Evolutionary conservation across 768 basidiomycete species (phyloP), one percentile per base, ranked within the genome.

Genomic region (Kwoniella sp.): DNA sequence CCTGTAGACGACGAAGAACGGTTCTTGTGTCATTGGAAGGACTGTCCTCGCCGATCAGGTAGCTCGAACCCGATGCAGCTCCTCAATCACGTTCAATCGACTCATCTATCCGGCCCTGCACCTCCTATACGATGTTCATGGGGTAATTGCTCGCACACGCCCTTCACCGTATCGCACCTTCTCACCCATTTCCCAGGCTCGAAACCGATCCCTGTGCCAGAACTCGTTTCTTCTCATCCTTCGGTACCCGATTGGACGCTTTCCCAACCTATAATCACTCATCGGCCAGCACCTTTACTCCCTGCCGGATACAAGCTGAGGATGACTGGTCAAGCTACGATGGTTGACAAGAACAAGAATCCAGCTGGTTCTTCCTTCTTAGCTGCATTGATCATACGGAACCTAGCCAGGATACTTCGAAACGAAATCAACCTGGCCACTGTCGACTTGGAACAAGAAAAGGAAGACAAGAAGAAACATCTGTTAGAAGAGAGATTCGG

Each of bases 401-500:
- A 92, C 62, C 83, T 95, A 21, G 93, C 91, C 77, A 85, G 90
- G 49, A 85, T 86, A 4, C 86, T 92, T 1, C 91, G 64, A 26
- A 50, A 33, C 24, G 79, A 79, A 58, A 65, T 72, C 44, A 53
- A 49, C 21, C 40, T 48, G 24, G 62, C 63, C 8, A 26, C 52
- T 52, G 52, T 46, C 3, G 70, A 61, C 33, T 5, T 64, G 29
- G 49, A 36, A 21, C 24, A 46, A 44, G 58, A 51, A 29, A 30
- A 63, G 53, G 57, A 53, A 55, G 56, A 55, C 25, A 61, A 67
- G 63, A 68, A 64, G 65, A 69, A 72, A 61, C 65, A 70, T 69
- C 27, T 70, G 1, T 88, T 90, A 73, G 88, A 85, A 22, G 91
- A 94, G 62, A 89, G 90, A 67, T 95, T 93, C 78, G 92, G 92